phyloP scores from a whole-genome alignment of 192 early-diverging fungal genomes.

The Tieghemiomyces parasiticus region DNA sequence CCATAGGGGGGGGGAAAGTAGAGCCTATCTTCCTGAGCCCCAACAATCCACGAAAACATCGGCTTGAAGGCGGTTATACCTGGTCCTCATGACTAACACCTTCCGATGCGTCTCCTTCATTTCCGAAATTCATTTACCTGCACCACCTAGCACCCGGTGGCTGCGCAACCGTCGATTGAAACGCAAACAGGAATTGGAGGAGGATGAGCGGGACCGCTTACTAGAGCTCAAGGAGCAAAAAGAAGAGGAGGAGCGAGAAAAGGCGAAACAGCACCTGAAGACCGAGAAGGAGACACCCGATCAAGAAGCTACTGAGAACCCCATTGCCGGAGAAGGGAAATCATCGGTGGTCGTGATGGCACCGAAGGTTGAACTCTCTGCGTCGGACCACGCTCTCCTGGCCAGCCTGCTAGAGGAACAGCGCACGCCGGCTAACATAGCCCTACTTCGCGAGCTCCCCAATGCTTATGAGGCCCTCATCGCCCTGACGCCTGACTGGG shows the following conservation, averaged over 20 bases:
- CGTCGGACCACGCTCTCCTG: constrained; percentile 15
- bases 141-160: no score
- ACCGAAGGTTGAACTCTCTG: not conserved
- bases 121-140: no score
- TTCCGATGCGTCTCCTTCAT: no score
- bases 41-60: no score
- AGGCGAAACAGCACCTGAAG: constrained; percentile 14
- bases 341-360: not conserved
- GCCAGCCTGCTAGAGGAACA: constrained; percentile 10
- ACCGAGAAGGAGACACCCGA: constrained; percentile 1
- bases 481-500: no score
- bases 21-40: no score
- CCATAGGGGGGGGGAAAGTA: no score
- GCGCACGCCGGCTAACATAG: not conserved
- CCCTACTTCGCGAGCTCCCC: not conserved
- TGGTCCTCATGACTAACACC: no score
- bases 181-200: constrained; percentile 48
- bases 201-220: constrained; percentile 48
- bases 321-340: no score
- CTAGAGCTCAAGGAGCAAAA: constrained; percentile 27
- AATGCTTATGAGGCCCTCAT: not conserved
- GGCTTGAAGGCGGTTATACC: no score
- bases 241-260: constrained; percentile 22
- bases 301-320: constrained; percentile 17
- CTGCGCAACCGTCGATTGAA: constrained; percentile 42